Evolutionary conservation across 2,329 filamentous ascomycete genomes (phyloP), one percentile per base, ranked within the genome.

Genomic region (Xenoacremonium recifei): DNA sequence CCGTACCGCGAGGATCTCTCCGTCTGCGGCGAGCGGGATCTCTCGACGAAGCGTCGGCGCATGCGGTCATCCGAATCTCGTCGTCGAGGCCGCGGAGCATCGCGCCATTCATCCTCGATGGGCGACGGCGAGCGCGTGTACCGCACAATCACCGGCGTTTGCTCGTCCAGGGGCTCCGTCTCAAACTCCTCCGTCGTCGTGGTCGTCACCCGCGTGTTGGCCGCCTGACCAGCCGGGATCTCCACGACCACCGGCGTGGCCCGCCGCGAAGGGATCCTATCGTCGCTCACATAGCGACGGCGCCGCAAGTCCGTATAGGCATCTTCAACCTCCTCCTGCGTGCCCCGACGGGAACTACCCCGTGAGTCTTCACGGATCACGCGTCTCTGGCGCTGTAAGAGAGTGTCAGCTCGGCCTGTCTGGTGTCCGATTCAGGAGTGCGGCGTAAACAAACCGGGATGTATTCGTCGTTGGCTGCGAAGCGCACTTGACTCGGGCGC

Each of bases 401-500:
- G 23, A 7, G 18, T 13, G 36, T 53, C 35, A 51, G 45, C 18
- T 36, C 21, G 34, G 12, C n/a, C n/a, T n/a, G n/a, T n/a, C n/a
- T n/a, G n/a, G n/a, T n/a, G n/a, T n/a, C n/a, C n/a, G n/a, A n/a
- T n/a, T n/a, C 21, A 20, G 21, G 9, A 19, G 20, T 18, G 33
- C 35, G 25, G 32, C 7, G 33, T 36, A 45, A 44, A 47, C 51
- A 45, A 37, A 55, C 51, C 45, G 30, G 40, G 15, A 47, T 46
- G 36, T 46, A 39, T 16, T 54, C 51, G 37, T 55, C 47, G 6
- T 25, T 19, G 19, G 49, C 51, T 21, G 47, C 40, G 21, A 53
- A 54, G 25, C 49, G 51, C 18, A 54, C 51, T 20, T 50, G 48
- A 10, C 39, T n/a, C n/a, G n/a, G n/a, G n/a, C n/a, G n/a, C n/a